A percentile compares a stretch with the other conserved stretches of the same genome.
Evolutionary conservation across 441 rosid species (phyloP).

Genomic region (Daphne laureola): DNA sequence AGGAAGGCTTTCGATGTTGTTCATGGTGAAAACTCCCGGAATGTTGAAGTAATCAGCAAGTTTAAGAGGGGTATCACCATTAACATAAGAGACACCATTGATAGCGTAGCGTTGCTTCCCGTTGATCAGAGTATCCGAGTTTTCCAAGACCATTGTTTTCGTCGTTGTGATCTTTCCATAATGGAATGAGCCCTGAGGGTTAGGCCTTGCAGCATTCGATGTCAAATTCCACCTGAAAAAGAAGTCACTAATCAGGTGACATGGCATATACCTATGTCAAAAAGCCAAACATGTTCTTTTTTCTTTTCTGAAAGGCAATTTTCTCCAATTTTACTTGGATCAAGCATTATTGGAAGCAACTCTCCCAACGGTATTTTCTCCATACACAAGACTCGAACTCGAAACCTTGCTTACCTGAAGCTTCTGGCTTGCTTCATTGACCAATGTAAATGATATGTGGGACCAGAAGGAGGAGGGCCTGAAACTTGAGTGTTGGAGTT

Average conservation of each 20-base stretch:
- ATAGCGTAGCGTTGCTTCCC: constrained; percentile 78
- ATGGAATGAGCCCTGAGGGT: constrained; percentile 92
- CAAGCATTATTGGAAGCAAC: too few species aligned
- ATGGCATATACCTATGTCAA: background rate
- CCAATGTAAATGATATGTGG: constrained; percentile 42
- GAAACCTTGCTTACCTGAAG: constrained; percentile 63
- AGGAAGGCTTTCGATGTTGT: constrained; percentile 42
- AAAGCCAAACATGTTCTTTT: constrained; percentile 3
- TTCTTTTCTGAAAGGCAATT: too few species aligned
- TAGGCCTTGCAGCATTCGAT: constrained; percentile 89
- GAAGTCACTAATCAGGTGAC: background rate
- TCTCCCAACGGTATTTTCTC: too few species aligned
- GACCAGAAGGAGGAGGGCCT: constrained; percentile 58
- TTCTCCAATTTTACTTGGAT: too few species aligned
- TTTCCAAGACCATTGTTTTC: constrained; percentile 51
- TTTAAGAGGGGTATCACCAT: constrained; percentile 76
- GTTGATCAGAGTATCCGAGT: constrained; percentile 61
- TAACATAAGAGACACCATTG: constrained; percentile 58
- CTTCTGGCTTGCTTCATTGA: constrained; percentile 89
- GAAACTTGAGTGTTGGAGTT: constrained; percentile 52
- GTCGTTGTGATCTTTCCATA: constrained; percentile 61
- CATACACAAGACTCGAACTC: too few species aligned
- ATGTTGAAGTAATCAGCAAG: constrained; percentile 83
- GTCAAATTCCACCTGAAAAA: constrained; percentile 81
- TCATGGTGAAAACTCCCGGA: constrained; percentile 55